phyloP scores from a whole-genome alignment of 495 filamentous ascomycete genomes.

The Neurospora terricola region DNA sequence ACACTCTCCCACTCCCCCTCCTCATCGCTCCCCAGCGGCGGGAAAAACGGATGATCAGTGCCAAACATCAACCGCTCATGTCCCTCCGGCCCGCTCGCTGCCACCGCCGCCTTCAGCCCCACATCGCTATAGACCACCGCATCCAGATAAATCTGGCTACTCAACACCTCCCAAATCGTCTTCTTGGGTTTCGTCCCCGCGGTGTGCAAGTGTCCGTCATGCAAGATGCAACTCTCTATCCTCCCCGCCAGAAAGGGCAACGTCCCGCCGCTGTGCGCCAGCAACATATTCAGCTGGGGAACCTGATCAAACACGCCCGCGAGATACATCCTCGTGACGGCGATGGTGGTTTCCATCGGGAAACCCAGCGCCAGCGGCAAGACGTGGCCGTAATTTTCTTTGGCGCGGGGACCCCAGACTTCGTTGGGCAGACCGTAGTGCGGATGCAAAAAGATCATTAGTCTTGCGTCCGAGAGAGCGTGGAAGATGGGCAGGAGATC shows the following conservation, averaged over 20 bases:
- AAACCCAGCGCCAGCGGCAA: constrained; percentile 81
- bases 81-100: constrained; percentile 51
- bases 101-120: constrained; percentile 64
- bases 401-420: constrained; percentile 62
- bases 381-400: constrained; percentile 66
- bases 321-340: constrained; percentile 77
- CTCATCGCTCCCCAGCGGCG: constrained; percentile 53
- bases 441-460: constrained; percentile 78
- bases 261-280: constrained; percentile 85
- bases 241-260: constrained; percentile 82
- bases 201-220: constrained; percentile 61
- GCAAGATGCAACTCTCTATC: constrained; percentile 77
- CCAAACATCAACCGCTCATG: constrained; percentile 70
- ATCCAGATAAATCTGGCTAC: constrained; percentile 83
- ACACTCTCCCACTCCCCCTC: constrained; percentile 76
- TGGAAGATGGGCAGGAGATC: constrained; percentile 58
- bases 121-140: constrained; percentile 74
- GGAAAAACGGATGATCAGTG: constrained; percentile 94
- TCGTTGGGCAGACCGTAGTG: constrained; percentile 79
- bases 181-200: constrained; percentile 28
- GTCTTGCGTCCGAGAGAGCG: constrained; percentile 50
- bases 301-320: constrained; percentile 77
- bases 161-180: constrained; percentile 70
- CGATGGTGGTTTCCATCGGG: constrained; percentile 89
- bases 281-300: constrained; percentile 55